Evolutionary conservation across 208 protist genomes (phyloP).

Genomic region (Leishmania mexicana): DNA sequence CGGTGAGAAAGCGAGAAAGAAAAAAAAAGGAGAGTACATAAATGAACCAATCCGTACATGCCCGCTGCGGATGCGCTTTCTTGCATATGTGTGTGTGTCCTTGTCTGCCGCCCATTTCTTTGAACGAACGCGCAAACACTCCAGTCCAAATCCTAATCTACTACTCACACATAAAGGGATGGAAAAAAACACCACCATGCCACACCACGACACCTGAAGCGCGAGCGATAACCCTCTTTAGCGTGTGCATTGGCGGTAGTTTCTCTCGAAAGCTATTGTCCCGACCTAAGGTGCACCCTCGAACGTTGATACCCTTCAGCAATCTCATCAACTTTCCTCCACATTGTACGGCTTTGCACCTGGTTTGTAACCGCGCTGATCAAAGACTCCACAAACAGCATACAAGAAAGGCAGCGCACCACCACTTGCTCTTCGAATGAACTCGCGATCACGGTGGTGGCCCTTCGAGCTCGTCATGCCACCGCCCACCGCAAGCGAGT

Average conservation of each 20-base stretch:
- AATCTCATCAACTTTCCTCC: neutral
- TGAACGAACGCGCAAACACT: neutral
- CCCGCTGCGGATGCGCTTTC: neutral
- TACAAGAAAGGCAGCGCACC: conserved; percentile 11
- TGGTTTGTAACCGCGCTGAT: neutral
- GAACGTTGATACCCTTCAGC: neutral
- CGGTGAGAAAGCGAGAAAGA: neutral
- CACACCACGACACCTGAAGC: neutral
- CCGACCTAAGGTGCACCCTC: neutral
- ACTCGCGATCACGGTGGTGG: neutral
- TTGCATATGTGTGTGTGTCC: neutral
- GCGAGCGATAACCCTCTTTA: neutral
- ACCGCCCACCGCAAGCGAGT: neutral
- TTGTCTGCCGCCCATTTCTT: neutral
- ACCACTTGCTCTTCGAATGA: conserved; percentile 1
- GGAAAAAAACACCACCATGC: conserved; percentile 10
- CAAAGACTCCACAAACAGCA: conserved; percentile 9
- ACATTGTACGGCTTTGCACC: neutral
- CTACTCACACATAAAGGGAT: conserved; percentile 4
- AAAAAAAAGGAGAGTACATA: conserved; percentile 9
- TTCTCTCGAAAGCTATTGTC: neutral
- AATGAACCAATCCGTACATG: conserved; percentile 4
- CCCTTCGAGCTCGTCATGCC: neutral
- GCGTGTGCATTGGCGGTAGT: neutral
- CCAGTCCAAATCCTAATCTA: conserved; percentile 3